Evolutionary conservation across 805 yeast genomes (phyloP), one percentile per base, ranked within the genome.

Genomic region (Monosporozyma unispora): DNA sequence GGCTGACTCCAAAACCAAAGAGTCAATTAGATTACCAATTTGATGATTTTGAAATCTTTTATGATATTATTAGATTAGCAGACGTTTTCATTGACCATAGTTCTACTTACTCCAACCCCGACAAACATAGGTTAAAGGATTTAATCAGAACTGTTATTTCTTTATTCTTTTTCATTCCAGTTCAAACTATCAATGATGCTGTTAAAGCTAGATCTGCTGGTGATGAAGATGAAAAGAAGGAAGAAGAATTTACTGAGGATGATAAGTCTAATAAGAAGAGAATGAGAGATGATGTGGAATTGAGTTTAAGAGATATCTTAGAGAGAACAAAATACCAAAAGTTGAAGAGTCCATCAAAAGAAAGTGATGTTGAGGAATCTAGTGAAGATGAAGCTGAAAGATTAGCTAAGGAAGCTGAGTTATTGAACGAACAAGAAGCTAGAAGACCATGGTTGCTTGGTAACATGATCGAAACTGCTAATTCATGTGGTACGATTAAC

Each of bases 1-100:
- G 96, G 37, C 74, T 87, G 58, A 81, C 90, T 47, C 95, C 96
- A 3, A 80, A 79, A 56, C 91, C 96, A n/a, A 84, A 84, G 63
- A 81, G 82, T 33, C 84, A 81, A 57, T 71, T 87, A 52, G 76
- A 76, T 49, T 87, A 79, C 61, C 70, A 69, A 25, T 80, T 89
- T 55, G 66, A 71, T 9, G 96, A 91, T 61, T 64, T 71, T 47
- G 83, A 77, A 10, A 78, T 91, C 11, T 71, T 93, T 45, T 75
- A 74, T 61, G 99, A 93, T 68, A 79, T 90, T 48, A 63, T 84
- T 51, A 76, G 77, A 51, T 73, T 93, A 54, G 74, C 86, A 3
- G 77, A 79, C 50, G 80, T 78, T 7, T 88, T 80, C 62, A 73
- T 91, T 54, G 75, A 75, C 56, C 79, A 80, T 56, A 78, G 81